A percentile compares a stretch with the other conserved stretches of the same genome.
Conservation (phyloP, 495 filamentous ascomycete species). For the Aspergillus cristatus region DNA sequence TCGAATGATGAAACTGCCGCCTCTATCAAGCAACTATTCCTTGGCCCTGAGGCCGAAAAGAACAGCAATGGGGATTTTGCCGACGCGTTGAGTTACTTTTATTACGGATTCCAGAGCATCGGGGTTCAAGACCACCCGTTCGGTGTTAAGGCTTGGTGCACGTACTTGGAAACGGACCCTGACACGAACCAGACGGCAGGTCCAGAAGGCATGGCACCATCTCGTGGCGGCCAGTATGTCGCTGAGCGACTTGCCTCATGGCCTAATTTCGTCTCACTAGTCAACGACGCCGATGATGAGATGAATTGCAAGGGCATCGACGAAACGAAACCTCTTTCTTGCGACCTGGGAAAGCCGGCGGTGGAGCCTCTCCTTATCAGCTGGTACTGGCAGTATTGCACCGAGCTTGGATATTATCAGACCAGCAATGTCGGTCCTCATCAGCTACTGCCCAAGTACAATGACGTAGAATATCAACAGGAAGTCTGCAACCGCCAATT, state of each 20-base stretch:
- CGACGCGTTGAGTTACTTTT: conserved; percentile 30
- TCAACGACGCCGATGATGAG: conserved; percentile 29
- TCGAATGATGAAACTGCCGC: conserved; percentile 22
- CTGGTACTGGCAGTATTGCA: conserved; percentile 56
- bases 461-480: conserved; percentile 42
- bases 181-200: conserved; percentile 14
- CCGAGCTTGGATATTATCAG: conserved; percentile 50
- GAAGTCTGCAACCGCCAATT: conserved; percentile 45
- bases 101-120: conserved; percentile 37
- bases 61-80: conserved; percentile 46
- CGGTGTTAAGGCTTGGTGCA: conserved; percentile 37
- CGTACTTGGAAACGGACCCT: conserved; percentile 33
- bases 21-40: conserved; percentile 40
- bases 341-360: conserved; percentile 30
- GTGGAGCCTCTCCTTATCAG: conserved; percentile 25
- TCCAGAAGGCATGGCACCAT: conserved; percentile 29
- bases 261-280: conserved; percentile 28
- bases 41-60: conserved; percentile 37
- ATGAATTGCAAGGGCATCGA: conserved; percentile 36
- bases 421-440: conserved; percentile 40
- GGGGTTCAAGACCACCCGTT: conserved; percentile 33
- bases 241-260: conserved; percentile 40
- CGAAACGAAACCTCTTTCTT: conserved; percentile 16
- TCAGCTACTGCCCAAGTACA: conserved; percentile 42
- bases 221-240: conserved; percentile 29